phyloP scores from a whole-genome alignment of 768 basidiomycete species.

The Tricholoma sp. region DNA sequence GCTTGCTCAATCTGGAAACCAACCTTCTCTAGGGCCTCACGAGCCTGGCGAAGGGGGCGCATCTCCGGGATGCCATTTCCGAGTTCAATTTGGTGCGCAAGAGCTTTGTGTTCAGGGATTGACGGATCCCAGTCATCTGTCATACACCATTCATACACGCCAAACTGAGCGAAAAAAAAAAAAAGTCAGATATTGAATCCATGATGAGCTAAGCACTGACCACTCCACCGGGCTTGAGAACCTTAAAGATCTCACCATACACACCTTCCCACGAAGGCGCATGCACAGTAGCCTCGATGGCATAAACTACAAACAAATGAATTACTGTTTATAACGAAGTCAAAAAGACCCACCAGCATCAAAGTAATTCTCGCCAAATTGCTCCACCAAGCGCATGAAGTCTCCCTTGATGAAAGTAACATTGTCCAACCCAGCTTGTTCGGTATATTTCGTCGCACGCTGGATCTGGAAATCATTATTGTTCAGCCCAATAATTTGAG shows the following conservation, averaged over 20 bases:
- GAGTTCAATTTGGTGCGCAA: conserved; percentile 89
- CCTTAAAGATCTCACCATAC: conserved; percentile 88
- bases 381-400: conserved; percentile 91
- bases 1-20: conserved; percentile 88
- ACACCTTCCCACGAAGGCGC: conserved; percentile 95
- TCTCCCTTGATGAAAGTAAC: conserved; percentile 88
- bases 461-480: conserved; percentile 95
- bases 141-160: conserved; percentile 99
- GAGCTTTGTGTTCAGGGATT: conserved; percentile 79
- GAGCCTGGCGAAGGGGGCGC: conserved; percentile 68
- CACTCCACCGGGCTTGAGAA: conserved; percentile 93
- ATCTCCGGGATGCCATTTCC: conserved; percentile 98
- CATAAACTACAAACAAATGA: conserved; percentile 60
- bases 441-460: conserved; percentile 81
- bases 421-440: conserved; percentile 64
- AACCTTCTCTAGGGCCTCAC: conserved; percentile 73
- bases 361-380: conserved; percentile 89
- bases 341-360: conserved; percentile 69
- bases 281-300: conserved; percentile 97
- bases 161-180: conserved; percentile 53
- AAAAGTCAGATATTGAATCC: neutral
- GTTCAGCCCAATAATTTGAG: conserved; percentile 80
- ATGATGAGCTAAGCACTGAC: conserved; percentile 42
- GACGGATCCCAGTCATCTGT: conserved; percentile 90
- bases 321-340: neutral